These are phyloP conservation scores for Cucurbita moschata DNA, from an alignment of 306 rosid genomes.

Conservation along the genomic window DNA sequence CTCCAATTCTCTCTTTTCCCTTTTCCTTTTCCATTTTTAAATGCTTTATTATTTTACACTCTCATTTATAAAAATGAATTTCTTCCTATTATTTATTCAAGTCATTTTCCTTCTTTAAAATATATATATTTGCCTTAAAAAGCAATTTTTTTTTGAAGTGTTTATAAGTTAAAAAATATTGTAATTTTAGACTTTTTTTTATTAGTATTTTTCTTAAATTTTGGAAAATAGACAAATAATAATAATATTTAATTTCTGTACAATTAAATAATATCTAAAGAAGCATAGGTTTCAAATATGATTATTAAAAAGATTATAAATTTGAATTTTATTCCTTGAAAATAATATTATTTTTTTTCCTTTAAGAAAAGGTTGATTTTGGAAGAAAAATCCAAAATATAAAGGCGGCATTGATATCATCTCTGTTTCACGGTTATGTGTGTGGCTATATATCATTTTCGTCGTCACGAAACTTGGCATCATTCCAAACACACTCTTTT, in stretches of 20 bases:
- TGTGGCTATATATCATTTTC: not conserved
- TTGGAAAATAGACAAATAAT: not conserved
- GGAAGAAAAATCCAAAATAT: not conserved
- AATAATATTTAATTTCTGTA: too few species aligned
- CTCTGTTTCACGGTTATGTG: not conserved
- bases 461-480: not conserved
- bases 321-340: too few species aligned
- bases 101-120: not conserved
- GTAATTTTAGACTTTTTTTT: too few species aligned
- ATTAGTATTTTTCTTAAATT: not conserved
- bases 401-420: not conserved
- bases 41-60: not conserved
- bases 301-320: too few species aligned
- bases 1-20: not conserved
- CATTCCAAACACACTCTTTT: not conserved
- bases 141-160: too few species aligned
- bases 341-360: too few species aligned
- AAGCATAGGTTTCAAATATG: too few species aligned
- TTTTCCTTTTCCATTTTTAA: not conserved
- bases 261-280: too few species aligned
- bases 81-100: not conserved
- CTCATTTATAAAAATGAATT: not conserved
- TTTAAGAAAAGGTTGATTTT: not conserved
- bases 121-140: too few species aligned
- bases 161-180: not conserved